phyloP scores from a whole-genome alignment of 208 protist species.

The Trichomonas vaginalis region DNA sequence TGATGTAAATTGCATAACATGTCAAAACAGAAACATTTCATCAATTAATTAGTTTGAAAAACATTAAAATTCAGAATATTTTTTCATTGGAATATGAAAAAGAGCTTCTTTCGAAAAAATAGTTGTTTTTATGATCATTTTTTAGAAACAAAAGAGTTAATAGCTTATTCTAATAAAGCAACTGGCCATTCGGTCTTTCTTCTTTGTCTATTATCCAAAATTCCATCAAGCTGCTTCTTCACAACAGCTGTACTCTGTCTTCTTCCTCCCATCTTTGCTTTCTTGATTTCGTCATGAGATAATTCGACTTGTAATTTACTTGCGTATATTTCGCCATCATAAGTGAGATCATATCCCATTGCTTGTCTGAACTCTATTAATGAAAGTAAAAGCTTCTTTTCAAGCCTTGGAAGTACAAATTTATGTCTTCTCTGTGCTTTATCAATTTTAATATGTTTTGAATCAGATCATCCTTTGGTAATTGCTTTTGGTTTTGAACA shows the following conservation, averaged over 20 bases:
- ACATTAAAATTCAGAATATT: too few relatives aligned
- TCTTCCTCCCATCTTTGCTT: neutral
- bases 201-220: neutral
- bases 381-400: neutral
- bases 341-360: neutral
- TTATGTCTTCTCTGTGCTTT: neutral
- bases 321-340: neutral
- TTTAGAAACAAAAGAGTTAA: neutral
- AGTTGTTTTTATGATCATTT: too few relatives aligned
- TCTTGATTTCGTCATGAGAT: neutral
- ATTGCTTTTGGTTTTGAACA: neutral
- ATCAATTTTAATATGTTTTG: neutral
- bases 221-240: neutral
- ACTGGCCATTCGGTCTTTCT: neutral
- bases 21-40: too few relatives aligned
- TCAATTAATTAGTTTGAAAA: too few relatives aligned
- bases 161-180: neutral
- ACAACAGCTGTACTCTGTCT: neutral
- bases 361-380: neutral
- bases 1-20: too few relatives aligned
- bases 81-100: too few relatives aligned
- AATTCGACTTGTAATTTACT: neutral
- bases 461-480: neutral
- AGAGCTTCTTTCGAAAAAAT: too few relatives aligned
- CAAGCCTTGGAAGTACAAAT: neutral